Evolutionary conservation across 768 basidiomycete genomes (phyloP), one percentile per base, ranked within the genome.

Genomic region (Boletus tomentosulus): DNA sequence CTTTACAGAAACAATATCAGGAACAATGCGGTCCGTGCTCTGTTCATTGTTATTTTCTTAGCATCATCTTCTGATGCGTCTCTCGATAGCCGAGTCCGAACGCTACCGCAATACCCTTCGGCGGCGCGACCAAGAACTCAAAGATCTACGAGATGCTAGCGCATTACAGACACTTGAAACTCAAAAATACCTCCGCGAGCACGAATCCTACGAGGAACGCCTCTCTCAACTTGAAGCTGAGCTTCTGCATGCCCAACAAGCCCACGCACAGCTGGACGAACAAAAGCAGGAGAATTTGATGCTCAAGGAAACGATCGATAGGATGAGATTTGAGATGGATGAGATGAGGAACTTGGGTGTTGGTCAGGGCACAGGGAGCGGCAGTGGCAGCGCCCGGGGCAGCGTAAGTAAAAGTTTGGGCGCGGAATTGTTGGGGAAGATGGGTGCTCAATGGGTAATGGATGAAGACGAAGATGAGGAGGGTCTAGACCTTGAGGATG

Each of bases 251-350:
- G 89, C 92, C 4, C 83, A 86, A 48, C 79, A 84, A 60, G 85
- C 87, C 1, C 85, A 90, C 50, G 79, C 76, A 0, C 80, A 84
- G 55, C 78, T 97, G 35, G 92, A 95, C 55, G 86, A 89, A 61
- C 95, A 98, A 75, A 97, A 97, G 74, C 90, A 92, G 63, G 92
- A 95, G 76, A 98, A 97, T 63, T 66, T 96, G 59, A 72, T 92
- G 64, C 77, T 98, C 56, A 96, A 96, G 66, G 95, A 98, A 76
- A 97, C 94, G 2, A 98, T 98, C 60, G 94, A 97, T 66, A 81
- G 93, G 45, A 86, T 97, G 82, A 79, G 91, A 31, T 96, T 87
- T 59, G 95, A 98, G 62, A 83, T 98, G 78, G 94, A 98, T 61
- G 92, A 95, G 71, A 82, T 95, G 77, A 78, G 92, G 38, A 82